Conservation (phyloP, 306 rosid species). For the Gillenia trifoliata region DNA sequence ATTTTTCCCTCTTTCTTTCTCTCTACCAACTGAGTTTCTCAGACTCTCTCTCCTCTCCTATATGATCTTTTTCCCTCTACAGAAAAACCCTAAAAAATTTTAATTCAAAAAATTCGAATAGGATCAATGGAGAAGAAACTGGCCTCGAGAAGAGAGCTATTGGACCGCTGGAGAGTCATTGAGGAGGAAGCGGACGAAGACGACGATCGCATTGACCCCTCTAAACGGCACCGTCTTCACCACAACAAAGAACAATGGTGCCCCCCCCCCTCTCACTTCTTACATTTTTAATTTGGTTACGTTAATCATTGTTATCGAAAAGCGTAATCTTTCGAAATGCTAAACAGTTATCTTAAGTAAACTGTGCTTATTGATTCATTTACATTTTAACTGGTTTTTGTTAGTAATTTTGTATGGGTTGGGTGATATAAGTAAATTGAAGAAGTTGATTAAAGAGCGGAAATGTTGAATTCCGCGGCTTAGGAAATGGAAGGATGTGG, state of each 20-base stretch:
- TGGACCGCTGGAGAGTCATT: conserved; percentile 71
- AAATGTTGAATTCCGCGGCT: not conserved
- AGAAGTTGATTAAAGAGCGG: too few species aligned
- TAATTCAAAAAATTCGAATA: not conserved
- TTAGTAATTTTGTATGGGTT: not conserved
- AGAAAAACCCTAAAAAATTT: conserved; percentile 5
- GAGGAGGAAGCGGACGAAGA: conserved; percentile 59
- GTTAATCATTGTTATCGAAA: not conserved
- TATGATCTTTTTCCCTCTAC: not conserved
- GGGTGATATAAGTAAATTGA: not conserved
- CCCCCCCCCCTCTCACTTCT: not conserved
- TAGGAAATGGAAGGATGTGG: not conserved
- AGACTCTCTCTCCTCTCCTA: not conserved
- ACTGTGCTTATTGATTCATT: not conserved
- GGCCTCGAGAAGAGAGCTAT: conserved; percentile 43
- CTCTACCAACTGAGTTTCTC: not conserved
- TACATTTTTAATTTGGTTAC: not conserved
- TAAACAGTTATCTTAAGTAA: not conserved
- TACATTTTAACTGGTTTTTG: not conserved
- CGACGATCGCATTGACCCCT: conserved; percentile 34
- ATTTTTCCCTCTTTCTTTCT: not conserved
- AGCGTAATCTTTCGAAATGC: not conserved
- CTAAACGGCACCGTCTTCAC: conserved; percentile 45
- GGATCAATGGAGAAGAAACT: conserved; percentile 40
- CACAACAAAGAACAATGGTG: conserved; percentile 72